Conservation (phyloP, 805 yeast species). For the Nakazawaea wyomingensis region DNA sequence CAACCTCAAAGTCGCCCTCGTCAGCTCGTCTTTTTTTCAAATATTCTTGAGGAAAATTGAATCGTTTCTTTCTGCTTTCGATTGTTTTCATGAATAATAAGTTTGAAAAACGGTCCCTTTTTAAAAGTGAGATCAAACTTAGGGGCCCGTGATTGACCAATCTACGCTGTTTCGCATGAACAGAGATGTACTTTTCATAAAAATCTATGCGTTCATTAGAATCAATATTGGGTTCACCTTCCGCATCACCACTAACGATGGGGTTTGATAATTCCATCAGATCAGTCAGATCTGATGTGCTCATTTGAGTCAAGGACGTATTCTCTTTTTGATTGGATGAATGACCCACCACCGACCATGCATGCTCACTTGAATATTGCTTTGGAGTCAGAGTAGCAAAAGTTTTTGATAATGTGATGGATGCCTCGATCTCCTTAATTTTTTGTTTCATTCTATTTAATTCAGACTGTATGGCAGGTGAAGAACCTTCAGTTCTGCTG, state of each 20-base stretch:
- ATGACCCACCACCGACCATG: not conserved
- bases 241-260: too few species aligned
- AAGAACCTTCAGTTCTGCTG: not conserved
- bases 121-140: slow-evolving; percentile 41
- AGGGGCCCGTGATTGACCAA: slow-evolving; percentile 48
- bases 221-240: slow-evolving; percentile 15
- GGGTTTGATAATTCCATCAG: too few species aligned
- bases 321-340: not conserved
- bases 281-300: too few species aligned
- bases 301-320: slow-evolving; percentile 26
- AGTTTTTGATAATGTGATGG: slow-evolving; percentile 31
- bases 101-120: slow-evolving; percentile 37
- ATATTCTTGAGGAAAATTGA: slow-evolving; percentile 8
- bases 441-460: slow-evolving; percentile 34
- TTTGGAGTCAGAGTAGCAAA: slow-evolving; percentile 9
- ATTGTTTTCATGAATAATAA: slow-evolving; percentile 29
- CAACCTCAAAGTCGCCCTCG: slow-evolving; percentile 10
- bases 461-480: slow-evolving; percentile 16
- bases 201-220: slow-evolving; percentile 35
- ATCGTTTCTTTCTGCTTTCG: slow-evolving; percentile 17
- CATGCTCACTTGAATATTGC: not conserved
- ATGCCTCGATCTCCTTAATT: slow-evolving; percentile 41
- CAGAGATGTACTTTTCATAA: slow-evolving; percentile 37
- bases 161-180: slow-evolving; percentile 34
- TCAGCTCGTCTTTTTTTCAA: slow-evolving; percentile 18